Conservation (phyloP, 768 basidiomycete species). For the Mycena haematopus region DNA sequence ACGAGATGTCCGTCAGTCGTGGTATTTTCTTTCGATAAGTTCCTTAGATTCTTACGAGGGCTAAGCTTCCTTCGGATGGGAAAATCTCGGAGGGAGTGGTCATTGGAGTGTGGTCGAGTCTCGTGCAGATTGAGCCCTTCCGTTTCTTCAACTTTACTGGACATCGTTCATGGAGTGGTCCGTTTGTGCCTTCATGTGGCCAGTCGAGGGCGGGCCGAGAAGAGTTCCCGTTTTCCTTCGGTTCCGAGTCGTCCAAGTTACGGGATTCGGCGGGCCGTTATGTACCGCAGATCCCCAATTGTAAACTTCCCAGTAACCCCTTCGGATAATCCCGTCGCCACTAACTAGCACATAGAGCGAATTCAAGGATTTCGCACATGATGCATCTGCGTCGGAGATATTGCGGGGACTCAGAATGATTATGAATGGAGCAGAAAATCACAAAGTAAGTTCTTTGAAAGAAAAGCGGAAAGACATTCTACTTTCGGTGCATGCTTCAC, state of each 20-base stretch:
- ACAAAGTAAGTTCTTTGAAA: too few species aligned
- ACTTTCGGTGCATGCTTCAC: too few species aligned
- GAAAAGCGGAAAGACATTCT: too few species aligned
- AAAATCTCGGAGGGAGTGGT: slow-evolving; percentile 19
- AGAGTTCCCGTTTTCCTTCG: background rate
- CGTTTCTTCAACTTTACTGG: background rate
- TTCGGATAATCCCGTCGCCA: too few species aligned
- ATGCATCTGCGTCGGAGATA: too few species aligned
- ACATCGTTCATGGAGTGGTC: background rate
- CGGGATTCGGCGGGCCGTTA: too few species aligned
- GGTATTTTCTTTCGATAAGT: background rate
- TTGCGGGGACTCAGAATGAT: too few species aligned
- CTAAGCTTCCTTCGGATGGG: slow-evolving; percentile 5
- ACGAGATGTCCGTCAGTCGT: slow-evolving; percentile 11
- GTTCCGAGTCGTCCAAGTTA: background rate
- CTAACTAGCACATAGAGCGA: too few species aligned
- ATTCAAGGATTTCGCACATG: too few species aligned
- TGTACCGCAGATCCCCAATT: too few species aligned
- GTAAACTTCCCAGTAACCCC: too few species aligned
- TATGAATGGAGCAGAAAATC: too few species aligned
- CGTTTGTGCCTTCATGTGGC: background rate
- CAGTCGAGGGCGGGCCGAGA: background rate
- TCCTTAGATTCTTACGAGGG: slow-evolving; percentile 3
- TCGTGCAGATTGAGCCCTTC: background rate
- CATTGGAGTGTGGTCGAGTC: background rate